phyloP scores from a whole-genome alignment of 106 monocot genomes.

The Dendrobium huoshanense region DNA sequence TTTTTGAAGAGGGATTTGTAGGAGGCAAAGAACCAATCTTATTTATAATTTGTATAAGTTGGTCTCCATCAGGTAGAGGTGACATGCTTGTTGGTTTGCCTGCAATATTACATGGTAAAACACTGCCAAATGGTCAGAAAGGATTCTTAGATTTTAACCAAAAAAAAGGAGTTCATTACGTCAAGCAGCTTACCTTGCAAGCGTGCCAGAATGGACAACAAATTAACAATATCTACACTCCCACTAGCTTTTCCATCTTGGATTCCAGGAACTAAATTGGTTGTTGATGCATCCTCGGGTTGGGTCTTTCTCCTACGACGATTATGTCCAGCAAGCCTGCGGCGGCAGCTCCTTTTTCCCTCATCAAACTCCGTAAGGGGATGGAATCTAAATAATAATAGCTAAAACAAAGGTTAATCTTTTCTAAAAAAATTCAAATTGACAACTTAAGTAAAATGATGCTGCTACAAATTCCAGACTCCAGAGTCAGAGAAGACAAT shows the following conservation, averaged over 20 bases:
- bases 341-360: slow-evolving; percentile 93
- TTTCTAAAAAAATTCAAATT: neutral
- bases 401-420: neutral
- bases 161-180: neutral
- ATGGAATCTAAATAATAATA: slow-evolving; percentile 62
- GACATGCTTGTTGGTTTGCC: slow-evolving; percentile 34
- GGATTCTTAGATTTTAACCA: neutral
- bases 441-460: neutral
- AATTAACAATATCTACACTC: slow-evolving; percentile 53
- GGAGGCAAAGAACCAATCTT: slow-evolving; percentile 46
- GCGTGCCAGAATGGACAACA: slow-evolving; percentile 50
- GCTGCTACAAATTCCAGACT: slow-evolving; percentile 1
- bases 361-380: slow-evolving; percentile 92
- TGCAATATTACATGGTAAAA: slow-evolving; percentile 34
- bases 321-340: slow-evolving; percentile 95
- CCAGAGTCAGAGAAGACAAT: neutral
- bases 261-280: slow-evolving; percentile 35
- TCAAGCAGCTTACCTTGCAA: slow-evolving; percentile 59
- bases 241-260: slow-evolving; percentile 44
- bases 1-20: slow-evolving; percentile 27
- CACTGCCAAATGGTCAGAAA: neutral
- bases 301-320: slow-evolving; percentile 89
- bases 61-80: slow-evolving; percentile 48
- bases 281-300: slow-evolving; percentile 63
- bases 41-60: slow-evolving; percentile 58